A percentile compares a stretch with the other conserved stretches of the same genome.
These are phyloP conservation scores for Saturnispora sanitii DNA, from an alignment of 805 yeast genomes.

Conservation along the genomic window DNA sequence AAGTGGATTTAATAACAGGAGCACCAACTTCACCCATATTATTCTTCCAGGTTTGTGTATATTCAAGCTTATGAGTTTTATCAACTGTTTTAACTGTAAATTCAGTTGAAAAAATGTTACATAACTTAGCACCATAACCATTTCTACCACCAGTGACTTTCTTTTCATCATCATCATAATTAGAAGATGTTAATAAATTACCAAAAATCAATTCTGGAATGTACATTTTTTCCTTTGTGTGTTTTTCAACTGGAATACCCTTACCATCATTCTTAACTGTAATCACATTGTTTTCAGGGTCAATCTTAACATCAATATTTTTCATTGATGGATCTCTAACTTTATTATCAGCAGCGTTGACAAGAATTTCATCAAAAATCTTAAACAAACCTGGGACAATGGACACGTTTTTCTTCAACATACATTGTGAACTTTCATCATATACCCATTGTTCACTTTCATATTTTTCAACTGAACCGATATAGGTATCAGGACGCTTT, in stretches of 20 bases:
- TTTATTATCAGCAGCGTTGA: conserved; percentile 97
- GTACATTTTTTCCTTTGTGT: conserved; percentile 80
- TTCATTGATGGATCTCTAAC: conserved; percentile 90
- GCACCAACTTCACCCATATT: conserved; percentile 75
- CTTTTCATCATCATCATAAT: conserved; percentile 89
- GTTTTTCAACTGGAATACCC: conserved; percentile 93
- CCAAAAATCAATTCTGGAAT: conserved; percentile 97
- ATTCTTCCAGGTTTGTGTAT: conserved; percentile 75
- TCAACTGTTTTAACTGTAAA: conserved; percentile 88
- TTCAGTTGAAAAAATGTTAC: conserved; percentile 89
- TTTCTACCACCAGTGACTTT: conserved; percentile 98
- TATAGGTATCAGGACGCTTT: conserved; percentile 95
- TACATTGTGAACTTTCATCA: conserved; percentile 51
- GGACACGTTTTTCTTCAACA: conserved; percentile 52
- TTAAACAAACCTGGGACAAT: conserved; percentile 95
- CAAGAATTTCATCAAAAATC: conserved; percentile 93
- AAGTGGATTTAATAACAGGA: conserved; percentile 65
- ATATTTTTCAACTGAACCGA: conserved; percentile 85
- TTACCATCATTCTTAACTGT: conserved; percentile 86
- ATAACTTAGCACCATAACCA: conserved; percentile 95
- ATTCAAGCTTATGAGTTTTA: conserved; percentile 46
- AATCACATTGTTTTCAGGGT: conserved; percentile 62
- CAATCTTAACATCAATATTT: conserved; percentile 71
- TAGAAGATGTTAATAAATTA: conserved; percentile 85
- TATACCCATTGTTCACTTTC: conserved; percentile 79